phyloP scores from a whole-genome alignment of 179 eudicot genomes.

The Spinacia oleracea region DNA sequence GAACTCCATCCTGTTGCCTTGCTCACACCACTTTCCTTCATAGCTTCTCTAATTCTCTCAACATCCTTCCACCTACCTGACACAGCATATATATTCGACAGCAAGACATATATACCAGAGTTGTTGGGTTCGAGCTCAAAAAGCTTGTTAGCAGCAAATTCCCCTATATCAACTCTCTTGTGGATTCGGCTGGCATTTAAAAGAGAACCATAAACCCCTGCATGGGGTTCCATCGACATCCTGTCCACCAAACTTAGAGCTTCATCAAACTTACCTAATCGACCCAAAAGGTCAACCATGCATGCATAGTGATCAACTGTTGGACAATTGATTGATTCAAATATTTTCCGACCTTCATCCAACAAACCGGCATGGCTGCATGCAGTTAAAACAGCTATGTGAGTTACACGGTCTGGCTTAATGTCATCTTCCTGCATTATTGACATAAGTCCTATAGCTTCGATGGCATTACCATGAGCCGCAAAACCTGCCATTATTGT shows the following conservation, averaged over 20 bases:
- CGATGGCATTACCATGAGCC: slow-evolving; percentile 54
- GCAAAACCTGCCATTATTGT: slow-evolving; percentile 66
- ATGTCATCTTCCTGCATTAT: slow-evolving; percentile 52
- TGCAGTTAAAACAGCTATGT: slow-evolving; percentile 58
- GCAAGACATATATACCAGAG: slow-evolving; percentile 59
- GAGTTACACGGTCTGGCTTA: slow-evolving; percentile 58
- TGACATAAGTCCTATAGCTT: slow-evolving; percentile 45
- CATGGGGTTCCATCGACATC: slow-evolving; percentile 66
- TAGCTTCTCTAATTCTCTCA: slow-evolving; percentile 43
- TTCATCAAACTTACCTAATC: slow-evolving; percentile 60
- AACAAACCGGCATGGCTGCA: slow-evolving; percentile 69
- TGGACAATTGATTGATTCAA: slow-evolving; percentile 46
- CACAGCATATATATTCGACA: slow-evolving; percentile 60
- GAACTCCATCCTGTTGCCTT: slow-evolving; percentile 66
- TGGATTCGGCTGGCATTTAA: slow-evolving; percentile 58
- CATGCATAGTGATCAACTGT: slow-evolving; percentile 67
- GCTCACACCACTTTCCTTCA: slow-evolving; percentile 45
- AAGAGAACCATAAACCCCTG: slow-evolving; percentile 67
- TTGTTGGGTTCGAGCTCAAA: slow-evolving; percentile 70
- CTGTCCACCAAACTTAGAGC: slow-evolving; percentile 43
- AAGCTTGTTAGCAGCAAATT: slow-evolving; percentile 61
- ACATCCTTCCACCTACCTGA: slow-evolving; percentile 65
- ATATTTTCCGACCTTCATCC: slow-evolving; percentile 50
- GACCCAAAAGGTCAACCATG: slow-evolving; percentile 69
- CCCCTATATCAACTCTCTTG: slow-evolving; percentile 59